Evolutionary conservation across 257 asterid genomes (phyloP), one percentile per base, ranked within the genome.

Genomic region (Solanum appendiculatum): DNA sequence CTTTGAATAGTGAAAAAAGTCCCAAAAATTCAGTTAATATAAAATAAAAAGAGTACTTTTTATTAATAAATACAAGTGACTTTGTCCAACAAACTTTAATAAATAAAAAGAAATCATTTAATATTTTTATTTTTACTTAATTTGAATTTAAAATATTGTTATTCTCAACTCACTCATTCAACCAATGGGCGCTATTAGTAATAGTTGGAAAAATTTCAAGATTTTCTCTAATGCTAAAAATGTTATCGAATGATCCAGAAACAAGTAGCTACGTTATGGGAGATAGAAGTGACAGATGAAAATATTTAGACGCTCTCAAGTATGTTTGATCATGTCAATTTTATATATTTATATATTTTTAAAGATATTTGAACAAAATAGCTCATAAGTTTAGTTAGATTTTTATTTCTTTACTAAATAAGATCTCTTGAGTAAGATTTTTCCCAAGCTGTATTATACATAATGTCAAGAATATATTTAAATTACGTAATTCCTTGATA

Each of bases 181-280:
- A 9, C 2, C 66, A 3, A 58, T 4, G 1, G 29, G 6, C 8
- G 29, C 9, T 21, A 23, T 58, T 23, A 58, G 3, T 23, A 58
- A 58, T 9, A 23, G 68, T 5, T 0, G 14, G 6, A 23, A 18
- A 10, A 54, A 18, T 54, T 15, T 15, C 8, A 48, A 48, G 21
- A 48, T 5, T 48, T 48, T 48, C 3, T 48, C 58, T 5, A 7
- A 39, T 39, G 18, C 2, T 1, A 46, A 51, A 7, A 51, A 51
- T 6, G 18, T 51, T 18, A 2, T 18, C 10, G 3, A 51, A 33
- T 2, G 34, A 33, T 33, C 34, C 34, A 51, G 10, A 18, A 51
- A 21, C 1, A 0, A 56, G 0, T 56, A 0, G 0, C 5, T 21
- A 0, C 1, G 64, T 21, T 2, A 21, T 7, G 11, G 7, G 21